A percentile compares a stretch with the other conserved stretches of the same genome.
phyloP scores from a whole-genome alignment of 2,329 filamentous ascomycete genomes.

The Metarhizium album region DNA sequence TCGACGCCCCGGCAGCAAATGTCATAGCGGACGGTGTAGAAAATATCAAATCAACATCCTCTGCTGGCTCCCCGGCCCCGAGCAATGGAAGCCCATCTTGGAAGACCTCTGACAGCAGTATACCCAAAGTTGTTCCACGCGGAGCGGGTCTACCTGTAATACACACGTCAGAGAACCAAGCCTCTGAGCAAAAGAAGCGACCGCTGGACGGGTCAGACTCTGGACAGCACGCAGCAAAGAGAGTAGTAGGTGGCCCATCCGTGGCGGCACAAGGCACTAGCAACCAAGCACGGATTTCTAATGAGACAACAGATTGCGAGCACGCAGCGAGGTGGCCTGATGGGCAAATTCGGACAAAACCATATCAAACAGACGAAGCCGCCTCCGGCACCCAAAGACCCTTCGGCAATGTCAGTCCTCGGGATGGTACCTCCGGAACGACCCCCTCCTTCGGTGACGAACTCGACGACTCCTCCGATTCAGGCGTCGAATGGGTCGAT shows the following conservation, averaged over 20 bases:
- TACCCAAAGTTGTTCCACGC: slow-evolving; percentile 13
- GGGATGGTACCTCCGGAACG: slow-evolving; percentile 36
- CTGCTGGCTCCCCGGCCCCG: neutral
- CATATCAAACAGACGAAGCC: slow-evolving; percentile 16
- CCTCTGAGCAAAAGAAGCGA: slow-evolving; percentile 30
- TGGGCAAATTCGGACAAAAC: slow-evolving; percentile 26
- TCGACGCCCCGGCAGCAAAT: neutral
- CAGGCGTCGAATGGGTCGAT: slow-evolving; percentile 14
- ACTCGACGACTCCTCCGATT: slow-evolving; percentile 8
- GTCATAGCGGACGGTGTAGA: neutral
- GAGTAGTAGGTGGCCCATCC: slow-evolving; percentile 29
- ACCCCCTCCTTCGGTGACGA: slow-evolving; percentile 19
- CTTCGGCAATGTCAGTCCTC: slow-evolving; percentile 41
- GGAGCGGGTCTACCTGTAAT: slow-evolving; percentile 26
- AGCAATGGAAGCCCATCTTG: neutral
- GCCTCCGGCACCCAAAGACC: slow-evolving; percentile 32
- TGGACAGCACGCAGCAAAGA: slow-evolving; percentile 25
- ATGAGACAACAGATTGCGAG: slow-evolving; percentile 19
- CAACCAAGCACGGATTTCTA: slow-evolving; percentile 11
- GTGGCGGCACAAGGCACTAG: neutral
- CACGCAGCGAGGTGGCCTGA: slow-evolving; percentile 20
- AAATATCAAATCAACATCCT: neutral
- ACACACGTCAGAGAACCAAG: slow-evolving; percentile 21
- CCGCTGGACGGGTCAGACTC: slow-evolving; percentile 26
- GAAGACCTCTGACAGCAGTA: neutral